Conservation (phyloP, 2,329 filamentous ascomycete genomes). For the Talaromyces sp. region DNA sequence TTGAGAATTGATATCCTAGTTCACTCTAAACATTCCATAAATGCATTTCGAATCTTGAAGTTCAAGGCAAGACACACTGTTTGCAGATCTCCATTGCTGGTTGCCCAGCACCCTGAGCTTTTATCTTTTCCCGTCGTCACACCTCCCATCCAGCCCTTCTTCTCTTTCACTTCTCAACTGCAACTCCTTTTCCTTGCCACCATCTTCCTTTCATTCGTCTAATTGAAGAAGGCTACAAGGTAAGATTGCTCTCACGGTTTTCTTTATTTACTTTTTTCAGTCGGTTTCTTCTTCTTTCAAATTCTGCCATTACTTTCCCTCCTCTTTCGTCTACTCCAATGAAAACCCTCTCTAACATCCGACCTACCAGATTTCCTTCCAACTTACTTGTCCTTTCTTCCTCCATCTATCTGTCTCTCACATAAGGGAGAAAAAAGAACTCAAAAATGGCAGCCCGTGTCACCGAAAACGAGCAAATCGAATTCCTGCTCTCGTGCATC, state of each 20-base stretch:
- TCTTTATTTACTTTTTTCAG: not conserved
- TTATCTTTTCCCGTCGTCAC: not conserved
- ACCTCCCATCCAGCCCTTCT: no score
- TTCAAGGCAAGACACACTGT: not conserved
- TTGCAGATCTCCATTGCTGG: not conserved
- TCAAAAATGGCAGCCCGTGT: conserved; percentile 2
- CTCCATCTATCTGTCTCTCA: not conserved
- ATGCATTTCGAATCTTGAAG: not conserved
- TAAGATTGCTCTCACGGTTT: not conserved
- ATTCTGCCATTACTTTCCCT: not conserved
- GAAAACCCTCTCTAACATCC: not conserved
- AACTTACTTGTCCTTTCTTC: no score
- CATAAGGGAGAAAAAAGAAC: not conserved
- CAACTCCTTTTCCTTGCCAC: not conserved
- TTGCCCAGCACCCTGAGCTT: not conserved
- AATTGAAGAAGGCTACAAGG: not conserved
- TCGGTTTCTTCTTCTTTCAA: not conserved
- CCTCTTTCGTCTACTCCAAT: no score
- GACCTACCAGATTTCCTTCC: no score
- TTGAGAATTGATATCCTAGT: not conserved
- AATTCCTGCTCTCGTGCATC: conserved; percentile 6
- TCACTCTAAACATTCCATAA: not conserved
- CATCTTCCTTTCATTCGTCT: not conserved
- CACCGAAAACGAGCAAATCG: conserved; percentile 5
- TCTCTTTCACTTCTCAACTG: no score